Evolutionary conservation across 495 filamentous ascomycete species (phyloP).

Genomic region (Aspergillus conjunctus): DNA sequence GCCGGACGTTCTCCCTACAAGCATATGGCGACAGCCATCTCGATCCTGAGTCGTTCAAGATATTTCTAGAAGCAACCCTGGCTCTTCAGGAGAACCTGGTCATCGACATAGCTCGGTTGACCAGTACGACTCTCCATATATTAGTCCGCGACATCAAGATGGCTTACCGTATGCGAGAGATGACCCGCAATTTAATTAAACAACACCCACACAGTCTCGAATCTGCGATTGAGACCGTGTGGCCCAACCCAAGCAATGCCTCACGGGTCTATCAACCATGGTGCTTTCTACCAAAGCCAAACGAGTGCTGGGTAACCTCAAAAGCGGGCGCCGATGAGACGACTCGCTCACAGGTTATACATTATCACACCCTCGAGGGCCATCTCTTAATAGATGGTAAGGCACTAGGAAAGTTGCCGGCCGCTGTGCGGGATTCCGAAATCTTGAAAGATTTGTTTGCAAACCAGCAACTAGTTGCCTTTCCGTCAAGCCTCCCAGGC

Average conservation of each 20-base stretch:
- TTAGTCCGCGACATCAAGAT: slow-evolving; percentile 53
- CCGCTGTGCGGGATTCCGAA: slow-evolving; percentile 45
- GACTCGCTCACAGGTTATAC: slow-evolving; percentile 31
- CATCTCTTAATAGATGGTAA: slow-evolving; percentile 57
- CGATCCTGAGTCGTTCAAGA: slow-evolving; percentile 31
- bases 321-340: slow-evolving; percentile 18
- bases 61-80: slow-evolving; percentile 40
- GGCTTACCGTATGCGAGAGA: slow-evolving; percentile 34
- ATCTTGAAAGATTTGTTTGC: slow-evolving; percentile 47
- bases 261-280: slow-evolving; percentile 32
- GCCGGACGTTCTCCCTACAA: slow-evolving; percentile 36
- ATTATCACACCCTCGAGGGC: slow-evolving; percentile 58
- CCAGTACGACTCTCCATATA: slow-evolving; percentile 29
- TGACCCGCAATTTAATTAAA: slow-evolving; percentile 28
- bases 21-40: slow-evolving; percentile 15
- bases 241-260: slow-evolving; percentile 13
- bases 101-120: slow-evolving; percentile 21
- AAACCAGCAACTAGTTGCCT: slow-evolving; percentile 34
- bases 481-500: slow-evolving; percentile 46
- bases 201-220: slow-evolving; percentile 28
- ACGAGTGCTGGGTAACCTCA: slow-evolving; percentile 34
- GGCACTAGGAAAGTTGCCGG: slow-evolving; percentile 53
- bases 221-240: slow-evolving; percentile 24
- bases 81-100: slow-evolving; percentile 40
- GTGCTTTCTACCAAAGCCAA: slow-evolving; percentile 17